Evolutionary conservation across 2,329 filamentous ascomycete species (phyloP).

Genomic region (Aspergillus latus): DNA sequence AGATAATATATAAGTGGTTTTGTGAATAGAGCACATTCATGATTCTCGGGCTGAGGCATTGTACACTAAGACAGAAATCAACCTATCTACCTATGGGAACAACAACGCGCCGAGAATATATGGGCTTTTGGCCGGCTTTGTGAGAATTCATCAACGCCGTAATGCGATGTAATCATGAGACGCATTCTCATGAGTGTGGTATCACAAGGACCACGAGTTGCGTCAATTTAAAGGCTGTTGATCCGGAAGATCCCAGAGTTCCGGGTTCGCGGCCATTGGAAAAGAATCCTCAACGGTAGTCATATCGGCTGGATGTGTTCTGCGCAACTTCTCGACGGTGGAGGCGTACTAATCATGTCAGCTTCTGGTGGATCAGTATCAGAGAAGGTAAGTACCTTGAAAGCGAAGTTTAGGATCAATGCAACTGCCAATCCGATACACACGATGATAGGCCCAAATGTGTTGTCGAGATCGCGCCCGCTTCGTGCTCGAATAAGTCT

Average conservation of each 20-base stretch:
- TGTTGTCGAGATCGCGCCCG: conserved; percentile 89
- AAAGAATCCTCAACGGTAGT: not conserved
- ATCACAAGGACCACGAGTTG: not conserved
- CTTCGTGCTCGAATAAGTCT: conserved; percentile 81
- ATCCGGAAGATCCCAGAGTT: conserved; percentile 21
- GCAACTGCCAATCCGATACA: conserved; percentile 76
- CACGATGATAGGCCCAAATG: conserved; percentile 79
- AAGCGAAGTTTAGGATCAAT: conserved; percentile 80
- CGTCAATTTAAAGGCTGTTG: conserved; percentile 19
- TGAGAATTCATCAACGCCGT: conserved; percentile 1
- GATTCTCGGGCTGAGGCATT: too few relatives aligned
- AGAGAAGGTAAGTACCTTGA: conserved; percentile 56
- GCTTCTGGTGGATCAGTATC: not conserved
- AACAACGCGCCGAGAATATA: not conserved
- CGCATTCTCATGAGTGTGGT: not conserved
- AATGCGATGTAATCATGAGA: not conserved
- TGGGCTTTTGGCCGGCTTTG: not conserved
- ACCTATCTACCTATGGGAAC: not conserved
- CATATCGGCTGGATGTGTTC: conserved; percentile 14
- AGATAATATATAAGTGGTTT: too few relatives aligned
- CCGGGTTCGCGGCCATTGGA: conserved; percentile 6
- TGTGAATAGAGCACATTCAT: too few relatives aligned
- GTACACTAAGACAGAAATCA: not conserved
- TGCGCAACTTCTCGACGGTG: conserved; percentile 25
- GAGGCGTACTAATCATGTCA: conserved; percentile 32